Percentiles rank a stretch among this genome's conserved stretches.
These are phyloP conservation scores for Vinca minor DNA, from an alignment of 257 asterid genomes.

Conservation along the genomic window DNA sequence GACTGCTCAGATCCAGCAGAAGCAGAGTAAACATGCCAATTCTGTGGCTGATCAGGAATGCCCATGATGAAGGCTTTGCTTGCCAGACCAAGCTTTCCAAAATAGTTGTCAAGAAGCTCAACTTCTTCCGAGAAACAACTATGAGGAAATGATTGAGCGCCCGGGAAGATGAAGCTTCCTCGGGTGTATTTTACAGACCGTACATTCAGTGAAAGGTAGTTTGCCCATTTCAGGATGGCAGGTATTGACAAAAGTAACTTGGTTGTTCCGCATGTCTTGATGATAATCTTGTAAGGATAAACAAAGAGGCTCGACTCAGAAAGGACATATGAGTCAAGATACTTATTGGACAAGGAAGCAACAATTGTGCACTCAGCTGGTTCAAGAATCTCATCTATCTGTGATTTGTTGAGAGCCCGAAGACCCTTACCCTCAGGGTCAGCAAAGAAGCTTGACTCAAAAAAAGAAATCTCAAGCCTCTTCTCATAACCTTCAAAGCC, in stretches of 20 bases:
- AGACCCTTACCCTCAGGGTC: conserved; percentile 80
- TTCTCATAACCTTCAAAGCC: conserved; percentile 88
- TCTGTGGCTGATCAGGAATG: conserved; percentile 29
- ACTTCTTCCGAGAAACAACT: conserved; percentile 75
- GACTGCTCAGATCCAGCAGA: conserved; percentile 32
- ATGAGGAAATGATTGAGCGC: conserved; percentile 70
- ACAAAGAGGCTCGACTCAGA: conserved; percentile 86
- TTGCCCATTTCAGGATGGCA: conserved; percentile 56
- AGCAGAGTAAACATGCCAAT: conserved; percentile 74
- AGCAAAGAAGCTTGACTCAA: conserved; percentile 59
- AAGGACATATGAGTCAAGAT: conserved; percentile 69
- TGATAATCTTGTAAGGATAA: conserved; percentile 58
- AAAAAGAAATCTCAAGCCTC: conserved; percentile 69
- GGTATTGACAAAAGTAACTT: conserved; percentile 66
- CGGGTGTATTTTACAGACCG: conserved; percentile 55
- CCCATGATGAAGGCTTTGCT: conserved; percentile 74
- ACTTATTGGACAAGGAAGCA: conserved; percentile 47
- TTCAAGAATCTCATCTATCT: conserved; percentile 55
- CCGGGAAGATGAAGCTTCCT: conserved; percentile 82
- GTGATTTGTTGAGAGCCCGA: conserved; percentile 51
- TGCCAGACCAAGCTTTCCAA: conserved; percentile 49
- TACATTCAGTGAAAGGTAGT: conserved; percentile 41
- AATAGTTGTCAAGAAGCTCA: conserved; percentile 52
- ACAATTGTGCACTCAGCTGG: conserved; percentile 94
- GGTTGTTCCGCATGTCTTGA: conserved; percentile 82